Base-by-base conservation (phyloP, 2,329 filamentous ascomycete genomes). In the Nothopassalora personata region DNA sequence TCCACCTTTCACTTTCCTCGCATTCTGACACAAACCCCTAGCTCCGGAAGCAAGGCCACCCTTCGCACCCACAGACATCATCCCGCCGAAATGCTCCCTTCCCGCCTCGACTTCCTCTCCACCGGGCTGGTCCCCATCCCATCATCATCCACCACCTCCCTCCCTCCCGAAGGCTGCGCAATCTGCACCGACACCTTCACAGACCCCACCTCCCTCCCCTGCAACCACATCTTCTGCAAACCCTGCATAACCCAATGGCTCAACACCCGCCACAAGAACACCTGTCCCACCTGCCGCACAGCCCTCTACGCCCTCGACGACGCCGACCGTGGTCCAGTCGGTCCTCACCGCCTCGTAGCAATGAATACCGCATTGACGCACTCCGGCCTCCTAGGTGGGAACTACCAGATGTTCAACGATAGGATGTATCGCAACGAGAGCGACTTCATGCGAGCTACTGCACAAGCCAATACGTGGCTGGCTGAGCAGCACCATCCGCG, bases 181-280 rank as follows among this genome's bases (percentile, higher is more conserved):
- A 51, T 59, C 11, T 61, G 56, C 53, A 43, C 36, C 10, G 53
- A 59, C n/a, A 23, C 34, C 13, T 56, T 53, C 27, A 54, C 49
- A 8, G 53, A 56, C 11, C 53, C 60, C 18, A 51, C 59, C 43
- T 45, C 50, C 23, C 45, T 61, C 11, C 53, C 49, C n/a, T 61
- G 60, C 39, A 53, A 56, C n/a, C 60, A 61, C 33, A 54, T 18
- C 11, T 61, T 61, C 28, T 61, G 60, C 45, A 50, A 49, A 13
- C 4, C 28, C 19, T 61, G 60, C 36, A 61, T 61, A 46, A 55
- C 48, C 34, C 56, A 56, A 47, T 61, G 60, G 60, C 56, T 61
- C 10, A 33, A 48, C 7, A 19, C 50, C n/a, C 49, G 34, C 31
- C 51, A 19, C 53, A 58, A 54, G 28, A 56, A 59, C 45, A 61